Percentiles rank a stretch among this genome's conserved stretches.
phyloP scores from a whole-genome alignment of 768 basidiomycete genomes.

The Vararia minispora region DNA sequence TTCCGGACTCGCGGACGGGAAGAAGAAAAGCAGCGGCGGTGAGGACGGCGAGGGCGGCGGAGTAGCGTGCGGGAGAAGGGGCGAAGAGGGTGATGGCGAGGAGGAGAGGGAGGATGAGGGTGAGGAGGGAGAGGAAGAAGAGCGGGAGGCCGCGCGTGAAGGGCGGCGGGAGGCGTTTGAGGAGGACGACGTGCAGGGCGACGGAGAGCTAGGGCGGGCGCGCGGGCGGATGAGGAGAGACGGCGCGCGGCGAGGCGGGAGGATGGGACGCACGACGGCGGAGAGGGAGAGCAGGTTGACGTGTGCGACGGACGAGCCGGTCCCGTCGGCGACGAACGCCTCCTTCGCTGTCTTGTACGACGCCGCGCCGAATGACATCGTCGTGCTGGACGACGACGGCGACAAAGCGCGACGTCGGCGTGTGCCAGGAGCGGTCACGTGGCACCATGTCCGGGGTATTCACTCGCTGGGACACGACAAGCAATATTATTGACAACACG shows the following conservation, averaged over 20 bases:
- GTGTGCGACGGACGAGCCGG: conserved; percentile 57
- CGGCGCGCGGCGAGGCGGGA: not conserved
- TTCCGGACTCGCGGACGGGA: conserved; percentile 30
- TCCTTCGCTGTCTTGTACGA: conserved; percentile 82
- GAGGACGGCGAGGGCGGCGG: conserved; percentile 35
- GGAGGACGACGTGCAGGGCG: conserved; percentile 50
- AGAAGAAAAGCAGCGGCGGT: conserved; percentile 33
- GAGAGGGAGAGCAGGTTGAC: conserved; percentile 60
- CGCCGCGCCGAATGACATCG: too few species aligned
- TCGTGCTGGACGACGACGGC: too few species aligned
- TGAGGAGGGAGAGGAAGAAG: conserved; percentile 50
- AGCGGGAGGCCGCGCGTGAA: conserved; percentile 28
- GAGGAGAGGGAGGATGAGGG: conserved; percentile 69
- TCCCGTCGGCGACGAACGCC: conserved; percentile 65
- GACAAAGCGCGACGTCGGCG: too few species aligned
- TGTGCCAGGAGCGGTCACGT: too few species aligned
- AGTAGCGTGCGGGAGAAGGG: conserved; percentile 39
- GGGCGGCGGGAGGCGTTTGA: conserved; percentile 33
- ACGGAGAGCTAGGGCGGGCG: conserved; percentile 48
- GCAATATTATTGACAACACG: too few species aligned
- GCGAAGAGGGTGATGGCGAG: conserved; percentile 75
- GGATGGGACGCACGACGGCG: conserved; percentile 46
- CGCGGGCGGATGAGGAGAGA: not conserved
- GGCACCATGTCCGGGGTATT: too few species aligned
- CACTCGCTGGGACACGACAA: too few species aligned